These are phyloP conservation scores for Basipetospora chlamydospora DNA, from an alignment of 2,329 filamentous ascomycete genomes.

Conservation along the genomic window DNA sequence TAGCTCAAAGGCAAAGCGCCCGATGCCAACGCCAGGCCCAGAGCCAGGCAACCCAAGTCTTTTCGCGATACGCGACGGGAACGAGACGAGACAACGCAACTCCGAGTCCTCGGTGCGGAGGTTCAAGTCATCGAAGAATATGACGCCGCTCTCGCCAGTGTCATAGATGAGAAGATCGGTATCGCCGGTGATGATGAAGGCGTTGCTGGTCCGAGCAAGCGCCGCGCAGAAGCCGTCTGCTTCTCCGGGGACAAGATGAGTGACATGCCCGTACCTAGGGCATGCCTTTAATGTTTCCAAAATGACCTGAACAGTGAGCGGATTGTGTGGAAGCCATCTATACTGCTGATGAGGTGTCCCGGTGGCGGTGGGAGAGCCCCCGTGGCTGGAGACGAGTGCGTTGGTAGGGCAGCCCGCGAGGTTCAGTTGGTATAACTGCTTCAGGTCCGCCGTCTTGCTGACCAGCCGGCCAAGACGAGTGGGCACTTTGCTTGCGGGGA, in stretches of 20 bases:
- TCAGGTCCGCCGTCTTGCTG: slow-evolving; percentile 27
- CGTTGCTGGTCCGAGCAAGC: slow-evolving; percentile 36
- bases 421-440: slow-evolving; percentile 12
- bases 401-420: slow-evolving; percentile 12
- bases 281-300: slow-evolving; percentile 51
- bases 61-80: slow-evolving; percentile 22
- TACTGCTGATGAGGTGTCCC: neutral
- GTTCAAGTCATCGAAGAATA: slow-evolving; percentile 54
- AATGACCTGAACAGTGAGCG: slow-evolving; percentile 63
- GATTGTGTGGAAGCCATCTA: slow-evolving; percentile 15
- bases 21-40: slow-evolving; percentile 6
- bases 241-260: slow-evolving; percentile 61
- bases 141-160: slow-evolving; percentile 49
- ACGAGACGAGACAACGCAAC: slow-evolving; percentile 15
- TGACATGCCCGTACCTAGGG: slow-evolving; percentile 24
- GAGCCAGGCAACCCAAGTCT: slow-evolving; percentile 24
- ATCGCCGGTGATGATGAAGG: slow-evolving; percentile 62
- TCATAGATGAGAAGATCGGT: slow-evolving; percentile 72
- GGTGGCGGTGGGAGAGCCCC: neutral
- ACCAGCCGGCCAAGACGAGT: slow-evolving; percentile 48
- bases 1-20: slow-evolving; percentile 21
- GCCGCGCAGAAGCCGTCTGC: slow-evolving; percentile 70
- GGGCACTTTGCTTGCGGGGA: slow-evolving; percentile 52
- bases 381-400: neutral
- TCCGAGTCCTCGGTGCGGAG: slow-evolving; percentile 11